Evolutionary conservation across 495 filamentous ascomycete species (phyloP).

Genomic region (Penicillium lagena): DNA sequence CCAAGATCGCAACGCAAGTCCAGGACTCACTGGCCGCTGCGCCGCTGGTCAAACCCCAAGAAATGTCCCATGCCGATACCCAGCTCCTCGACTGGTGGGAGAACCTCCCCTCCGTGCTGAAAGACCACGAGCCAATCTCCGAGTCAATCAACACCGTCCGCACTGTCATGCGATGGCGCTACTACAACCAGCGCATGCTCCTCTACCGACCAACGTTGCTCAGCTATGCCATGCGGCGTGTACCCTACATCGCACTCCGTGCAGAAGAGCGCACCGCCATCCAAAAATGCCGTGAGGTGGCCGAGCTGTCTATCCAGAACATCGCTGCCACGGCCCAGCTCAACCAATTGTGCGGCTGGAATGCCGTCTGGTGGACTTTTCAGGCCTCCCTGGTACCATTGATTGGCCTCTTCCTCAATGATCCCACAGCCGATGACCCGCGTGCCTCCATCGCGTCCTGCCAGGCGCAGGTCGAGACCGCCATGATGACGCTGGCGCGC

Average conservation of each 20-base stretch:
- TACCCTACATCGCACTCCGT: slow-evolving; percentile 46
- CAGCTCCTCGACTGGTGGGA: slow-evolving; percentile 67
- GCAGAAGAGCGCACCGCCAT: slow-evolving; percentile 67
- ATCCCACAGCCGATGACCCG: slow-evolving; percentile 44
- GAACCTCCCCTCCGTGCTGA: slow-evolving; percentile 63
- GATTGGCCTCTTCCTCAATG: slow-evolving; percentile 63
- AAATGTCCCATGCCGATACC: slow-evolving; percentile 57
- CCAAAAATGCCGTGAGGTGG: slow-evolving; percentile 60
- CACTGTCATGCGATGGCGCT: slow-evolving; percentile 78
- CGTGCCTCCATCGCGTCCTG: slow-evolving; percentile 45
- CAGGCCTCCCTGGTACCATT: slow-evolving; percentile 75
- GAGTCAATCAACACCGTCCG: slow-evolving; percentile 63
- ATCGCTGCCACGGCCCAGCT: slow-evolving; percentile 60
- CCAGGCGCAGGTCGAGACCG: slow-evolving; percentile 56
- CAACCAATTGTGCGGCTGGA: slow-evolving; percentile 76
- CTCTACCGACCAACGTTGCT: slow-evolving; percentile 72
- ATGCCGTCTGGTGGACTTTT: slow-evolving; percentile 77
- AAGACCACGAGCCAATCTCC: slow-evolving; percentile 61
- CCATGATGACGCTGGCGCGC: slow-evolving; percentile 59
- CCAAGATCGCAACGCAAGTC: slow-evolving; percentile 70
- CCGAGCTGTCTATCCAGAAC: slow-evolving; percentile 63
- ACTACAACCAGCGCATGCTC: slow-evolving; percentile 71
- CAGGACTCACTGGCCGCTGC: slow-evolving; percentile 69
- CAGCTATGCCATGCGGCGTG: slow-evolving; percentile 61
- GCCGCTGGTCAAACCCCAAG: slow-evolving; percentile 57